Conservation (phyloP, 176 grass and related monocot species). For the Lolium rigidum region DNA sequence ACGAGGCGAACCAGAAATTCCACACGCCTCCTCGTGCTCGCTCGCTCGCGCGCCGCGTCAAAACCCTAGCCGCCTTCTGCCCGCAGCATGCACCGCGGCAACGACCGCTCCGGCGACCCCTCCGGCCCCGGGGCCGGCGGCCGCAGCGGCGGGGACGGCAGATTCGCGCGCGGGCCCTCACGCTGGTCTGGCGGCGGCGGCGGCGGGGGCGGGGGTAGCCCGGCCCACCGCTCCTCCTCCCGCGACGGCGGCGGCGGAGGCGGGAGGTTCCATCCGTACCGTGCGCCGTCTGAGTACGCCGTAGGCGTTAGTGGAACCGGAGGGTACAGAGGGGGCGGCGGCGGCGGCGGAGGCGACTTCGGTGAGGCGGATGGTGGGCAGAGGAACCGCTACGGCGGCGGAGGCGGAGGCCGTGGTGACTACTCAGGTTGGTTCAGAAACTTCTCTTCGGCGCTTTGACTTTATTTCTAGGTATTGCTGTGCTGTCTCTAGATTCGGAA, state of each 20-base stretch:
- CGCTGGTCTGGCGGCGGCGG: slow-evolving; percentile 44
- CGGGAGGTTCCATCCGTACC: slow-evolving; percentile 73
- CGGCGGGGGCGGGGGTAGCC: slow-evolving; percentile 45
- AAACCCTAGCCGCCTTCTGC: slow-evolving; percentile 42
- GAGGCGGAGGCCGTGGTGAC: slow-evolving; percentile 50
- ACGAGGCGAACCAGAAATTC: slow-evolving; percentile 4
- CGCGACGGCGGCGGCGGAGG: slow-evolving; percentile 42
- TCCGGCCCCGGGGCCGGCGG: slow-evolving; percentile 4
- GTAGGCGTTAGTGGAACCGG: slow-evolving; percentile 45
- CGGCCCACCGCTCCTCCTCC: slow-evolving; percentile 47
- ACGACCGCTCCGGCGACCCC: slow-evolving; percentile 53
- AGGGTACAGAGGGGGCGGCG: slow-evolving; percentile 51
- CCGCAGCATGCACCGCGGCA: slow-evolving; percentile 50
- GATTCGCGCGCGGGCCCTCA: slow-evolving; percentile 53
- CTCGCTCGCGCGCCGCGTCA: neutral
- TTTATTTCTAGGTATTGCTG: slow-evolving; percentile 12
- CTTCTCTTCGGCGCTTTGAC: neutral
- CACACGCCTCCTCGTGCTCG: slow-evolving; percentile 1
- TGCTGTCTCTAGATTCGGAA: neutral
- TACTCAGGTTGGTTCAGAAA: slow-evolving; percentile 43
- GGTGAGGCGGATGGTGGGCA: slow-evolving; percentile 36
- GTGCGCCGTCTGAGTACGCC: slow-evolving; percentile 44
- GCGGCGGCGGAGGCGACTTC: slow-evolving; percentile 39
- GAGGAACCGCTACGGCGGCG: slow-evolving; percentile 41
- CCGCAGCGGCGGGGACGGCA: slow-evolving; percentile 28